Conservation (phyloP, 2,329 filamentous ascomycete species). For the Chrysosporium keratinophilum region DNA sequence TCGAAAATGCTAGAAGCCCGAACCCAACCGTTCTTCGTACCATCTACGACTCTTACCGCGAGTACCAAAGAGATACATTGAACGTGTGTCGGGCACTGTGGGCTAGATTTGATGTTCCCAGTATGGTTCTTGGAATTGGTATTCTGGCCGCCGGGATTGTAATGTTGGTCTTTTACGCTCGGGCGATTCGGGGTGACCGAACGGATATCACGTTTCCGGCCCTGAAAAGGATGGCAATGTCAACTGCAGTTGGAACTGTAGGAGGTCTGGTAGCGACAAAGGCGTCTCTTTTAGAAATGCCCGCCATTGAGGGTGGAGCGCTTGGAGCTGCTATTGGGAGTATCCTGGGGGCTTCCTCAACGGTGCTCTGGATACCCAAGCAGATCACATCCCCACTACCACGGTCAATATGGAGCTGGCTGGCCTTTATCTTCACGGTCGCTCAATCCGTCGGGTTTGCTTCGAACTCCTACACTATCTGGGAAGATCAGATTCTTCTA, state of each 20-base stretch:
- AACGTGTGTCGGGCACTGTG: slow-evolving; percentile 71
- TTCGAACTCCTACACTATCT: slow-evolving; percentile 96
- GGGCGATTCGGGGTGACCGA: slow-evolving; percentile 44
- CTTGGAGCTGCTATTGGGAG: slow-evolving; percentile 38
- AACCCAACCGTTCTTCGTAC: slow-evolving; percentile 31
- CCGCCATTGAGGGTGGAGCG: slow-evolving; percentile 26
- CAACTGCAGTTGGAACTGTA: slow-evolving; percentile 37
- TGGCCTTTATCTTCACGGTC: slow-evolving; percentile 69
- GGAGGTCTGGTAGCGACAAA: slow-evolving; percentile 22
- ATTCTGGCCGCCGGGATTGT: slow-evolving; percentile 60
- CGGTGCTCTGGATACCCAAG: slow-evolving; percentile 31
- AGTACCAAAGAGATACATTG: slow-evolving; percentile 70
- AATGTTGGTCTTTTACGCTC: slow-evolving; percentile 62
- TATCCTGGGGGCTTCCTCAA: slow-evolving; percentile 34
- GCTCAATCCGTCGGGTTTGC: slow-evolving; percentile 88
- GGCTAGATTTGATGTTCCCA: slow-evolving; percentile 80
- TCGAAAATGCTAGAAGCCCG: slow-evolving; percentile 33
- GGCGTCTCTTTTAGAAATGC: slow-evolving; percentile 23
- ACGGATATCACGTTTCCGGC: slow-evolving; percentile 45
- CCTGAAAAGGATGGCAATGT: slow-evolving; percentile 42
- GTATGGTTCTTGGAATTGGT: slow-evolving; percentile 70
- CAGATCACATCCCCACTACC: slow-evolving; percentile 49
- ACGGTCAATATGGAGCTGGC: slow-evolving; percentile 76
- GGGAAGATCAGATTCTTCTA: slow-evolving; percentile 89
- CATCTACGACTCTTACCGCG: slow-evolving; percentile 50